Evolutionary conservation across 1,284 basidiomycete species (phyloP).

Genomic region (Vanrija sp.): DNA sequence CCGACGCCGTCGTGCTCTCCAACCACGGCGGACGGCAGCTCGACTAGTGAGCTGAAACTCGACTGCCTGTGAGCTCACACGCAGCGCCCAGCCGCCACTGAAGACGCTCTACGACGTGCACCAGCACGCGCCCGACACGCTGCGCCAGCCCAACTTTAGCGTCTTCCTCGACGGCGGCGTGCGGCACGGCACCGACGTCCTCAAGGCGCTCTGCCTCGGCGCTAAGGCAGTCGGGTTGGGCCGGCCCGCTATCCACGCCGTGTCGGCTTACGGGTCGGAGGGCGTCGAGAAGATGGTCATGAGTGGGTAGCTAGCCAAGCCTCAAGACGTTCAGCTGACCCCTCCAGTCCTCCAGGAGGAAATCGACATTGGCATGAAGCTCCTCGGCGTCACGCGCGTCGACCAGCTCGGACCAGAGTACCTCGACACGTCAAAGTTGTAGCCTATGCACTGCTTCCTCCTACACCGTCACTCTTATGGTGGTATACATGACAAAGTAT

Average conservation of each 20-base stretch:
- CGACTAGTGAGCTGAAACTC: conserved; percentile 14
- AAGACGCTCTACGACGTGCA: conserved; percentile 68
- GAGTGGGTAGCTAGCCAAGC: conserved; percentile 28
- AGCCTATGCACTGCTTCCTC: not conserved
- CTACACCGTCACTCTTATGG: too few relatives aligned
- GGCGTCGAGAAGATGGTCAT: conserved; percentile 67
- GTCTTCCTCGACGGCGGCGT: conserved; percentile 86
- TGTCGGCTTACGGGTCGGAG: conserved; percentile 76
- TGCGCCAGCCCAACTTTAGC: conserved; percentile 54
- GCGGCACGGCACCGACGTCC: conserved; percentile 76
- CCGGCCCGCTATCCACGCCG: conserved; percentile 77
- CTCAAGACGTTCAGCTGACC: not conserved
- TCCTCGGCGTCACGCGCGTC: conserved; percentile 66
- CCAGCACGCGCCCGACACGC: conserved; percentile 66
- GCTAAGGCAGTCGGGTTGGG: conserved; percentile 84
- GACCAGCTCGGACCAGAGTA: conserved; percentile 37
- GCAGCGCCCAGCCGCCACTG: conserved; percentile 59
- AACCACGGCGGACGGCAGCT: conserved; percentile 49
- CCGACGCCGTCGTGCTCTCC: conserved; percentile 49
- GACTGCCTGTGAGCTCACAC: not conserved
- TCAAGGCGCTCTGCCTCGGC: conserved; percentile 85
- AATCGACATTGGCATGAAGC: conserved; percentile 69
- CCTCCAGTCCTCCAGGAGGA: conserved; percentile 65
- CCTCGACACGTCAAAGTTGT: conserved; percentile 27
- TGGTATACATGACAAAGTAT: conserved; percentile 7